Evolutionary conservation across 2,329 filamentous ascomycete genomes (phyloP).

Genomic region (Coniella lustricola): DNA sequence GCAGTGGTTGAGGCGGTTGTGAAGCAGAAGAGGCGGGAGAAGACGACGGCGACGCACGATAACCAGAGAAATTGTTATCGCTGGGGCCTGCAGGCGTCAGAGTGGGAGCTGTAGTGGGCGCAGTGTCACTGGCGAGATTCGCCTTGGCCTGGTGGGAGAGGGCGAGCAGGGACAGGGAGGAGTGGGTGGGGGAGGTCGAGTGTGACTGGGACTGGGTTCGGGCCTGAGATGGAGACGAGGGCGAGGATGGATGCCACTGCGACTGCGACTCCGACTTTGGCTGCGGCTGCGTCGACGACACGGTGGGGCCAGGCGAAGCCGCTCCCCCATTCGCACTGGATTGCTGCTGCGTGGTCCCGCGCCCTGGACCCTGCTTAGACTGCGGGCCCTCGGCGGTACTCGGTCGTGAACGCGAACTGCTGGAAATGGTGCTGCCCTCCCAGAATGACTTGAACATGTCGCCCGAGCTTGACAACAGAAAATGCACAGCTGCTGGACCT

Average conservation of each 20-base stretch:
- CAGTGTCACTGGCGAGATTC: conserved; percentile 7
- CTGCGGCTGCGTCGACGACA: neutral
- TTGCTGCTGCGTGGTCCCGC: neutral
- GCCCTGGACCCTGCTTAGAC: neutral
- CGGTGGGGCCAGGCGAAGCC: conserved; percentile 1
- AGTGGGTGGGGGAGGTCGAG: conserved; percentile 2
- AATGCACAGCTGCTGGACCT: neutral
- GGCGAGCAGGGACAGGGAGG: neutral
- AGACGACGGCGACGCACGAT: conserved; percentile 14
- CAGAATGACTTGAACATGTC: conserved; percentile 8
- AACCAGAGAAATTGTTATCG: conserved; percentile 18
- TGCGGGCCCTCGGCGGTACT: conserved; percentile 7
- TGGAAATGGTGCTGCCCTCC: conserved; percentile 4
- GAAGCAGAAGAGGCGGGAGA: conserved; percentile 8
- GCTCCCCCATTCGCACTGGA: neutral
- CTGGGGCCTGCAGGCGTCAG: conserved; percentile 4
- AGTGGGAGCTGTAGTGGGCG: neutral
- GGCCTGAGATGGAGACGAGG: neutral
- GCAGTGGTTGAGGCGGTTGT: neutral
- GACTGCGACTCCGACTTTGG: neutral
- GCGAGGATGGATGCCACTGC: neutral
- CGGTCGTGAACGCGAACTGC: conserved; percentile 1
- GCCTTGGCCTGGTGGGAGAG: conserved; percentile 3
- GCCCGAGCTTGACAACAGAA: neutral
- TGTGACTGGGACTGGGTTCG: neutral